phyloP scores from a whole-genome alignment of 2,329 filamentous ascomycete genomes.

The Purpureocillium lavendulum region DNA sequence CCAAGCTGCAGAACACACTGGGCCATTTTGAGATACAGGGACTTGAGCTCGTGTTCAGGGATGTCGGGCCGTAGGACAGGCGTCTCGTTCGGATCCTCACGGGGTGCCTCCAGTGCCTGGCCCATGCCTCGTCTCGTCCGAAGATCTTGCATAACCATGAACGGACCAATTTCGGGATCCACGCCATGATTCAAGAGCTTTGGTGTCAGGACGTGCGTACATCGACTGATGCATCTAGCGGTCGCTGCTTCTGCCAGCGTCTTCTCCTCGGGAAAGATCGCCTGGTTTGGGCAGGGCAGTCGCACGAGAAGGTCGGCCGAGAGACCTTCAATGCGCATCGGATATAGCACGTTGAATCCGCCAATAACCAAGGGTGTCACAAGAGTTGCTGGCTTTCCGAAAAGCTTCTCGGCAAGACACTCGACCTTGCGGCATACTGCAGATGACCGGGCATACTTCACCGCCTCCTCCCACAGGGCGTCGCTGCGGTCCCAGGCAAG shows the following conservation, averaged over 20 bases:
- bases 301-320: constrained; percentile 11
- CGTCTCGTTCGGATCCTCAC: constrained; percentile 10
- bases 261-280: constrained; percentile 14
- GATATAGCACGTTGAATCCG: constrained; percentile 19
- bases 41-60: constrained; percentile 18
- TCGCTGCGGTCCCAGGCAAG: constrained; percentile 21
- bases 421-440: constrained; percentile 12
- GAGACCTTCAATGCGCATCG: constrained; percentile 9
- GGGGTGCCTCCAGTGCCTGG: constrained; percentile 10
- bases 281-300: constrained; percentile 12
- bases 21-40: constrained; percentile 27
- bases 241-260: constrained; percentile 14
- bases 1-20: constrained; percentile 29
- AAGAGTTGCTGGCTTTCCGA: constrained; percentile 10
- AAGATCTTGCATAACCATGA: constrained; percentile 14
- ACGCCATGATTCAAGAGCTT: constrained; percentile 11
- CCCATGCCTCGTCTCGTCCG: constrained; percentile 10
- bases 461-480: constrained; percentile 14
- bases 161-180: constrained; percentile 13
- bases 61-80: constrained; percentile 16
- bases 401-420: constrained; percentile 9
- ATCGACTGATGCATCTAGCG: constrained; percentile 7
- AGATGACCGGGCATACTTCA: constrained; percentile 12
- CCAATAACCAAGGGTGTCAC: constrained; percentile 15
- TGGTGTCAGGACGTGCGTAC: constrained; percentile 16